Evolutionary conservation across 2,329 filamentous ascomycete species (phyloP).

Genomic region (Chaetomium strumarium): DNA sequence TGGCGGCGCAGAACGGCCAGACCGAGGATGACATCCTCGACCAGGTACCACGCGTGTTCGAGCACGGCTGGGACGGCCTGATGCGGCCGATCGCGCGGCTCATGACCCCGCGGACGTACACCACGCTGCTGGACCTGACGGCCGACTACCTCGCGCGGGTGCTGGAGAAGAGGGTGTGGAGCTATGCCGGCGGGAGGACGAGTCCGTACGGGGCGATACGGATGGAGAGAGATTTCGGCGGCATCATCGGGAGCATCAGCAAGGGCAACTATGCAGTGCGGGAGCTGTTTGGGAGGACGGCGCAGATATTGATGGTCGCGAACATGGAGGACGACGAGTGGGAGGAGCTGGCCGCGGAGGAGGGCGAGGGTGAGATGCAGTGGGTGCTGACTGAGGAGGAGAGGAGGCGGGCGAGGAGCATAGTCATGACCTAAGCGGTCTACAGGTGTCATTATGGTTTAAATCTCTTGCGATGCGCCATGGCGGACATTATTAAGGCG

Average conservation of each 20-base stretch:
- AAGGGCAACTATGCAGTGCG: conserved; percentile 70
- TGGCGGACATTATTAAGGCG: not conserved
- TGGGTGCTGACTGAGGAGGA: conserved; percentile 72
- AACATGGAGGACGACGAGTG: conserved; percentile 97
- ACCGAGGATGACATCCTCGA: conserved; percentile 52
- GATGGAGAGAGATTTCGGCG: conserved; percentile 77
- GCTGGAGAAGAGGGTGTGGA: conserved; percentile 83
- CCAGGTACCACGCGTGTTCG: conserved; percentile 72
- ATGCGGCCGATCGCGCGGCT: conserved; percentile 80
- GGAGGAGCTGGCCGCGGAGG: conserved; percentile 60
- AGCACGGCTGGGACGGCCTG: conserved; percentile 76
- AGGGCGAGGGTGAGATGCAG: conserved; percentile 57
- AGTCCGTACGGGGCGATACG: conserved; percentile 77
- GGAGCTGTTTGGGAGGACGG: conserved; percentile 69
- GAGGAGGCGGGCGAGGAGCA: conserved; percentile 62
- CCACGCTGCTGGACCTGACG: conserved; percentile 67
- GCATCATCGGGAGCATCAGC: conserved; percentile 62
- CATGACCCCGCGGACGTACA: conserved; percentile 71
- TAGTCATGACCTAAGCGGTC: conserved; percentile 42
- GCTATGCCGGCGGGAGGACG: conserved; percentile 64
- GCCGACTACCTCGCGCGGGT: conserved; percentile 68
- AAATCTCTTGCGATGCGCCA: not conserved
- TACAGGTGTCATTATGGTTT: no score
- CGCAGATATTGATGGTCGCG: conserved; percentile 77
- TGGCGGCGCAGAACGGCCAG: conserved; percentile 48